Base-by-base conservation (phyloP, 371 early-diverging fungal species). In the Apophysomyces variabilis region DNA sequence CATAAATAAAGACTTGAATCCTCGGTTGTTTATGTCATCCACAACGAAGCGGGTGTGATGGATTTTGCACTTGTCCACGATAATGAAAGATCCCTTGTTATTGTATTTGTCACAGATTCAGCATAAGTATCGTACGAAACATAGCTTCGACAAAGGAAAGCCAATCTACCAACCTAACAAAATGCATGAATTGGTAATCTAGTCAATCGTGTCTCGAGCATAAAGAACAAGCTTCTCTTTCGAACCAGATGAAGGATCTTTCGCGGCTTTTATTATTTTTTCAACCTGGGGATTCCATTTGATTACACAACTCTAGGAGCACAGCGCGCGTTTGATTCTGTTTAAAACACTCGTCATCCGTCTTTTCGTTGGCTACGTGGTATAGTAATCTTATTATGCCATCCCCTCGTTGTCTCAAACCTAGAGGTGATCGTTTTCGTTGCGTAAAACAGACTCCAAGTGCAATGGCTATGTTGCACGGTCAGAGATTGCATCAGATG, bases 241-340 rank as follows among this genome's bases (percentile, higher is more conserved):
- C 45, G 60, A 60, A 37, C 5, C 11, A 39, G 43, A 41, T 21
- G 44, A 60, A 41, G 60, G 60, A 41, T 45, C 45, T 39, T 60
- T 26, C 41, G 60, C 14, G 39, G 32, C 38, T 60, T 43, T 60
- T 37, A 41, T 18, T 60, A 26, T 60, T 26, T 60, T 60, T 18
- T 60, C 16, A 39, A 60, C 45, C 60, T 60, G 60, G 14, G 14
- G 14, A 18, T 41, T 60, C 44, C 60, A 60, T 60, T 60, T 60
- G 43, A 18, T 41, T 18, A 26, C 38, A 32, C 3, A 26, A 1
- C 32, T 26, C 3, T 26, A 26, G 3, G 32, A 26, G 32, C 3
- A 26, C 32, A 26, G 32, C 32, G 3, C 21, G 54, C 54, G 21
- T 32, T 21, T 50, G 54, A 50, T 4, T 11, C 5, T 5, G 1